Evolutionary conservation across 192 early-diverging fungal genomes (phyloP), one percentile per base, ranked within the genome.

Genomic region (Dispira simplex): DNA sequence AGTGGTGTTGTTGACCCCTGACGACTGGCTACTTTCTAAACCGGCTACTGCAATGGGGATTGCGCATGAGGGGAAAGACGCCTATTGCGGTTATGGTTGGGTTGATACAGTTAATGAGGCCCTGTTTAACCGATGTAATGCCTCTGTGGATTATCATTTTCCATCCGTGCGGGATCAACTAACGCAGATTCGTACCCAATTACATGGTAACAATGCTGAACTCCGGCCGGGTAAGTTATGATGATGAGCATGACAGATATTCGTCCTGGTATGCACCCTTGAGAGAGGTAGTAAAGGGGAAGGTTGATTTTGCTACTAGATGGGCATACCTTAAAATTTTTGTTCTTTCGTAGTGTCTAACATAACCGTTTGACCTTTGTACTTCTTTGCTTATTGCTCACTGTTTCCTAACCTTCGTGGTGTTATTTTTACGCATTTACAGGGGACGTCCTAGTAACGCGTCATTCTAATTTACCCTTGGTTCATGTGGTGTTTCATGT

Each of bases 91-190:
- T 28, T 56, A 56, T 28, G 21, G 28, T 25, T 56, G 21, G 54
- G 54, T 21, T 18, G 23, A 77, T 72, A 47, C 8, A 28, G 21
- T 21, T 21, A 56, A 56, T 43, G 20, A n/a, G 44, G 18, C 23
- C n/a, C 76, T 90, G 32, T 86, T 89, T 71, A 54, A 76, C 53
- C 69, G 78, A 28, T 87, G 85, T 64, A 71, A 75, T 64, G 73
- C 75, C 18, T 79, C 85, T 14, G 88, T 87, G 0, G 89, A 90
- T 62, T 83, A 89, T 52, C 89, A 90, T 73, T 89, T 89, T 70
- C 71, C 84, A 9, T 70, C 77, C 45, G 72, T 90, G 45, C 82
- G 84, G 47, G 70, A 72, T 2, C 89, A 90, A 68, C 57, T 89
- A 43, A 65, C 74, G 45, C 67, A 67, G 10, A 71, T 88, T 44